Base-by-base conservation (phyloP, 1,284 basidiomycete species). In the Salmacisia buchloeana region DNA sequence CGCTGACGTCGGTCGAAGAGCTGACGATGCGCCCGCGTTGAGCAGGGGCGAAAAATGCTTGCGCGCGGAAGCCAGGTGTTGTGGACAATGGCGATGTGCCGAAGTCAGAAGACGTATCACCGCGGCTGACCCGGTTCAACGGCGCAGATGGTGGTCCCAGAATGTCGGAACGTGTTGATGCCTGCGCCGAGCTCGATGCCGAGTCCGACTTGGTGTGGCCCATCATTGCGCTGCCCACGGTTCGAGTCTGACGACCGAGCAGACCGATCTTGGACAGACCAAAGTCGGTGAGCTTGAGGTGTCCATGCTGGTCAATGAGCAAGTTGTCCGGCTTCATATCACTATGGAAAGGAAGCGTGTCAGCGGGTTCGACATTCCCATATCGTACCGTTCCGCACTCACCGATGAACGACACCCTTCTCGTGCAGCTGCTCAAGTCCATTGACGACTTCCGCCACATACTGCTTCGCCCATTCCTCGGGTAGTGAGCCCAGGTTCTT, bases 241-340 rank as follows among this genome's bases (percentile, higher is more conserved):
- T 71, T 6, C 69, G 68, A 13, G 72, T 76, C 80, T 99, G 96
- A 76, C 96, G 91, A 59, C 94, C 94, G 21, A 99, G 84, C 33
- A 99, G 83, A 86, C 96, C 96, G 72, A 97, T 97, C 76, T 93
- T 88, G 68, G 93, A 97, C 27, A 99, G 83, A 64, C 96, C 96
- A 81, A 98, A 99, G 81, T 99, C 96, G 25, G 94, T 97, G 35
- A 98, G 85, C 81, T 97, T 97, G 70, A 98, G 84, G 78, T 98
- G 94, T 10, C 94, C 94, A 71, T 92, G 89, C 58, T 91, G 87
- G 81, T 98, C 94, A 73, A 98, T 97, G 39, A 98, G 88, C 52
- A 97, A 82, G 79, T 98, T 98, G 82, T 98, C 94, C 12, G 94
- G 94, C 80, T 99, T 99, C 73, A 99, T 83, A 80, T 99, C 96